phyloP scores from a whole-genome alignment of 2,329 filamentous ascomycete species.

The Periglandula ipomoeae region DNA sequence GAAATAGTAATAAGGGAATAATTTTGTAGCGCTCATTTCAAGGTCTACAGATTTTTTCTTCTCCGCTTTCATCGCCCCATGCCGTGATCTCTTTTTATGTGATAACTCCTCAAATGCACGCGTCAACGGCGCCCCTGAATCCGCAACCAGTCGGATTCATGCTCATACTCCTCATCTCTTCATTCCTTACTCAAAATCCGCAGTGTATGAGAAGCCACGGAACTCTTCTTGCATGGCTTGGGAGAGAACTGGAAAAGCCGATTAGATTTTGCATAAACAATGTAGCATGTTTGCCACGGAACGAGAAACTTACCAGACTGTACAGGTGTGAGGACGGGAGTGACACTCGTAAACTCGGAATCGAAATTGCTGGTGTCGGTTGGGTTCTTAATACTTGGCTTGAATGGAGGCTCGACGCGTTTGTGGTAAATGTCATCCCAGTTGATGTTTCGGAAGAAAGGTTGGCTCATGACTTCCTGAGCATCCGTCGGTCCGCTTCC shows the following conservation, averaged over 20 bases:
- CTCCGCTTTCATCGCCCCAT: not conserved
- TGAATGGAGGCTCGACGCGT: constrained; percentile 78
- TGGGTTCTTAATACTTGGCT: constrained; percentile 79
- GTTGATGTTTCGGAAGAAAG: constrained; percentile 95
- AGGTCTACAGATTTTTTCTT: no score
- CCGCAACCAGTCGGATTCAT: not conserved
- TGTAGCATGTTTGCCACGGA: not conserved
- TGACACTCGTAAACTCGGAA: constrained; percentile 96
- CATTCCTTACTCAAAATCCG: constrained; percentile 63
- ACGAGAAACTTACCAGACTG: constrained; percentile 69
- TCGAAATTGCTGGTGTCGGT: constrained; percentile 99
- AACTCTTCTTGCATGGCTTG: constrained; percentile 99
- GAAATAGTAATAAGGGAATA: not conserved
- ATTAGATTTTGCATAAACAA: constrained; percentile 19
- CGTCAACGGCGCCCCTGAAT: not conserved
- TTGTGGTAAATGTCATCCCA: constrained; percentile 99
- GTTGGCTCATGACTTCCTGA: constrained; percentile 97
- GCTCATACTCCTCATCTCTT: constrained; percentile 8
- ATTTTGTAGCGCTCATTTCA: not conserved
- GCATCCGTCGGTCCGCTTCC: constrained; percentile 94
- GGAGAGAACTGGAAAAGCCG: constrained; percentile 60
- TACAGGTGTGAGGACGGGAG: constrained; percentile 90
- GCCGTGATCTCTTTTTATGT: not conserved
- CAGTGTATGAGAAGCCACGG: constrained; percentile 95
- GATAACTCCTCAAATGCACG: constrained; percentile 1